These are phyloP conservation scores for Penicillium sp. DNA, from an alignment of 2,329 filamentous ascomycete species.

Conservation along the genomic window DNA sequence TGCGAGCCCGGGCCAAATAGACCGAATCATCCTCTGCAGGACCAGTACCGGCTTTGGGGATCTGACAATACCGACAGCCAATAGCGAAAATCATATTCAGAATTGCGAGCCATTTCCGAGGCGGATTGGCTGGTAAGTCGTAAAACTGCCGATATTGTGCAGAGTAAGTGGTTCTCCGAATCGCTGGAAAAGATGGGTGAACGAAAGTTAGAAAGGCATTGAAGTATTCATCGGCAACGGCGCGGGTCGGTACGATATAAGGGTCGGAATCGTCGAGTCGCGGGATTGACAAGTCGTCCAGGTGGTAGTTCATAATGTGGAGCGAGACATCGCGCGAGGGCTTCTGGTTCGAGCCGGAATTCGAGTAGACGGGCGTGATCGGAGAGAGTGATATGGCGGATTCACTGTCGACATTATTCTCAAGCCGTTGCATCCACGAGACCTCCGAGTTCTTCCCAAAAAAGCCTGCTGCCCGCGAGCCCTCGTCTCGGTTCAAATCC, in stretches of 20 bases:
- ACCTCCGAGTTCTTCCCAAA: slow-evolving; percentile 51
- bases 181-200: slow-evolving; percentile 46
- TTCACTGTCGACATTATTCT: slow-evolving; percentile 30
- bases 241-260: slow-evolving; percentile 41
- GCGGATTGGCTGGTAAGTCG: slow-evolving; percentile 29
- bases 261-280: slow-evolving; percentile 39
- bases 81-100: slow-evolving; percentile 53
- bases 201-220: slow-evolving; percentile 44
- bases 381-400: neutral
- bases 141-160: slow-evolving; percentile 44
- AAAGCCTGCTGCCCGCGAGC: slow-evolving; percentile 42
- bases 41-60: slow-evolving; percentile 31
- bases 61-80: slow-evolving; percentile 44
- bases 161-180: slow-evolving; percentile 42
- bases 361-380: neutral
- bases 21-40: slow-evolving; percentile 39
- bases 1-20: slow-evolving; percentile 46
- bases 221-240: slow-evolving; percentile 44
- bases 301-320: slow-evolving; percentile 40
- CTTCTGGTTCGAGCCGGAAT: slow-evolving; percentile 1
- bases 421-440: slow-evolving; percentile 47
- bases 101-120: slow-evolving; percentile 46
- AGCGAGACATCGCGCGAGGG: slow-evolving; percentile 22
- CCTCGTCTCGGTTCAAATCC: slow-evolving; percentile 44
- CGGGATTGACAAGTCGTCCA: slow-evolving; percentile 45